Percentiles rank a stretch among this genome's conserved stretches.
phyloP scores from a whole-genome alignment of 345 rosid genomes.

The Iberis pinnata region DNA sequence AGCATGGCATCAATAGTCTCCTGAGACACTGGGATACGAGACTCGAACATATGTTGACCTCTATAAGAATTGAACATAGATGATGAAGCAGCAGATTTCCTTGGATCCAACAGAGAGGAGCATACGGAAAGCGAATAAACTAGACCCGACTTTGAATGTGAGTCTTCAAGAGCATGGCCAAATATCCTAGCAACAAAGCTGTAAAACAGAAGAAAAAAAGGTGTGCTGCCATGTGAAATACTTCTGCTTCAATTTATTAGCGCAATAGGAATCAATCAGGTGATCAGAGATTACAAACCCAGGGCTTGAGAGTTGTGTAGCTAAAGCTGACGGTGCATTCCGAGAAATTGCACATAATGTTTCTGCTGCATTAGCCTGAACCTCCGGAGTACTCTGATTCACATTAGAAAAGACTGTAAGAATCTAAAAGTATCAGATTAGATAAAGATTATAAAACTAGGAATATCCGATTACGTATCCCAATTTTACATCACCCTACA shows the following conservation, averaged over 20 bases:
- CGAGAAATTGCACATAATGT: constrained; percentile 88
- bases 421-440: constrained; percentile 15
- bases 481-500: constrained; percentile 16
- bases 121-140: constrained; percentile 95
- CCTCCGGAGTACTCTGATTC: constrained; percentile 72
- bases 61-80: constrained; percentile 72
- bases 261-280: constrained; percentile 4
- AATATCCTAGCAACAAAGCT: constrained; percentile 89
- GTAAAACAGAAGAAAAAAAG: constrained; percentile 23
- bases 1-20: constrained; percentile 93
- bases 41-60: constrained; percentile 70
- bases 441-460: constrained; percentile 1
- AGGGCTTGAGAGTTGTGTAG: constrained; percentile 79
- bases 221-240: constrained; percentile 14
- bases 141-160: constrained; percentile 80
- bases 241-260: background rate
- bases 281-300: constrained; percentile 43
- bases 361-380: constrained; percentile 93
- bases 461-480: constrained; percentile 4
- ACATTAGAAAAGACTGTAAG: constrained; percentile 25
- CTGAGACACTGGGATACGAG: constrained; percentile 63
- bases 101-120: constrained; percentile 89
- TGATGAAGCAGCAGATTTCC: constrained; percentile 58
- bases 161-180: constrained; percentile 89
- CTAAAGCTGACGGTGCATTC: constrained; percentile 84